Conservation (phyloP, 2,329 filamentous ascomycete genomes). For the Eutypa lata region DNA sequence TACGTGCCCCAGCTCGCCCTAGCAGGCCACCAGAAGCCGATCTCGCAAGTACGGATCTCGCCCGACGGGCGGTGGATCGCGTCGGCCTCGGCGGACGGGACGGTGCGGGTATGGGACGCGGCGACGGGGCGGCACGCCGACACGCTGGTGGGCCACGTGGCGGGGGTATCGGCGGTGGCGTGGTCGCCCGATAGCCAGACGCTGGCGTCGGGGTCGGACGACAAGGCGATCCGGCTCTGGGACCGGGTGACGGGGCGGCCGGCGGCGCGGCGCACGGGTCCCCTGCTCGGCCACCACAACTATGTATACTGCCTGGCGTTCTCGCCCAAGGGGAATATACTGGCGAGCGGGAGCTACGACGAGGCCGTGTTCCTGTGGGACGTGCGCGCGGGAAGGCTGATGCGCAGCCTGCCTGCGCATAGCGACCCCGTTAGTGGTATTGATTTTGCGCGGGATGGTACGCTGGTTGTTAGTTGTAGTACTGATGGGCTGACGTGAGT, state of each 20-base stretch:
- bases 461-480: slow-evolving; percentile 85
- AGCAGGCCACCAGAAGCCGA: slow-evolving; percentile 72
- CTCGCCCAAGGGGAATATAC: slow-evolving; percentile 96
- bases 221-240: slow-evolving; percentile 95
- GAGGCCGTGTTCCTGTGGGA: slow-evolving; percentile 98
- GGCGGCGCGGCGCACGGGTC: slow-evolving; percentile 42
- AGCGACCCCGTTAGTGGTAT: slow-evolving; percentile 93
- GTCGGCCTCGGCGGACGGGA: slow-evolving; percentile 83
- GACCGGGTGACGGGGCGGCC: slow-evolving; percentile 63
- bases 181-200: slow-evolving; percentile 89
- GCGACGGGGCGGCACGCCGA: slow-evolving; percentile 75
- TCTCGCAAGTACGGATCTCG: slow-evolving; percentile 86
- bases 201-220: slow-evolving; percentile 87
- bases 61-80: slow-evolving; percentile 89
- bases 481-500: slow-evolving; percentile 82
- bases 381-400: slow-evolving; percentile 78
- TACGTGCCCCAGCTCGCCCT: slow-evolving; percentile 71
- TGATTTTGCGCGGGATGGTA: slow-evolving; percentile 89
- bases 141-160: slow-evolving; percentile 88
- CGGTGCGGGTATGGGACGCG: slow-evolving; percentile 88
- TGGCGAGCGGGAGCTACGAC: slow-evolving; percentile 93
- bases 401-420: slow-evolving; percentile 89
- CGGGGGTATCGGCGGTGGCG: slow-evolving; percentile 87
- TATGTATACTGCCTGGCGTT: slow-evolving; percentile 94
- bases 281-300: slow-evolving; percentile 85